Percentiles rank a stretch among this genome's conserved stretches.
Conservation (phyloP, 2,329 filamentous ascomycete genomes). For the Fusarium sp. region DNA sequence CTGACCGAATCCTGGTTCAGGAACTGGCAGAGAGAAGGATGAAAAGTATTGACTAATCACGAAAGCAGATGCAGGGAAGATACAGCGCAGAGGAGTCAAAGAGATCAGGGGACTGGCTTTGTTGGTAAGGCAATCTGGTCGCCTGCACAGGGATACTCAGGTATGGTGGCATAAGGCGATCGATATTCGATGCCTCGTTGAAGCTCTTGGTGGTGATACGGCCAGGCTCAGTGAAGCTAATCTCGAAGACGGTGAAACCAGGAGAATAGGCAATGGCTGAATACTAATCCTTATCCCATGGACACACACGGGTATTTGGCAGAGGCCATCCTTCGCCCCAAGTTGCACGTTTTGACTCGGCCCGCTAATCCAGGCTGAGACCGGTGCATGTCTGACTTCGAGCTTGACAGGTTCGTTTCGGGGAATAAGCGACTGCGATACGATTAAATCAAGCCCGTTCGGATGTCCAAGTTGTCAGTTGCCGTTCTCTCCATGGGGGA, state of each 20-base stretch:
- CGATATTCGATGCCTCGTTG: conserved; percentile 23
- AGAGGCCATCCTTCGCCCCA: conserved; percentile 21
- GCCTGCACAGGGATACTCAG: conserved; percentile 13
- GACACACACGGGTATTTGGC: conserved; percentile 38
- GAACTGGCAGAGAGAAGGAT: not conserved
- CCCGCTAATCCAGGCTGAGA: conserved; percentile 44
- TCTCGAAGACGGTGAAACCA: conserved; percentile 49
- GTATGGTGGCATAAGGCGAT: conserved; percentile 23
- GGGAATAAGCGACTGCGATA: conserved; percentile 35
- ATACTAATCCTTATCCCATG: conserved; percentile 29
- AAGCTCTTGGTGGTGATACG: conserved; percentile 41
- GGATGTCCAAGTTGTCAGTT: conserved; percentile 24
- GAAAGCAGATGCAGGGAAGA: not conserved
- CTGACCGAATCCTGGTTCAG: conserved; percentile 5
- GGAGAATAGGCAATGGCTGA: conserved; percentile 36
- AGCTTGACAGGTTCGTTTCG: conserved; percentile 46
- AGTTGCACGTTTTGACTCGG: conserved; percentile 49
- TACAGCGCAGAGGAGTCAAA: not conserved
- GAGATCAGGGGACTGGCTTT: not conserved
- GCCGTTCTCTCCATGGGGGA: conserved; percentile 29
- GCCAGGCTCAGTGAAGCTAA: conserved; percentile 43
- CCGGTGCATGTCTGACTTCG: conserved; percentile 49
- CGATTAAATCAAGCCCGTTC: conserved; percentile 30
- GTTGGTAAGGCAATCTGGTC: not conserved
- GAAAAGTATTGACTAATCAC: not conserved